Evolutionary conservation across 2,329 filamentous ascomycete species (phyloP).

Genomic region (Phialophora tarda): DNA sequence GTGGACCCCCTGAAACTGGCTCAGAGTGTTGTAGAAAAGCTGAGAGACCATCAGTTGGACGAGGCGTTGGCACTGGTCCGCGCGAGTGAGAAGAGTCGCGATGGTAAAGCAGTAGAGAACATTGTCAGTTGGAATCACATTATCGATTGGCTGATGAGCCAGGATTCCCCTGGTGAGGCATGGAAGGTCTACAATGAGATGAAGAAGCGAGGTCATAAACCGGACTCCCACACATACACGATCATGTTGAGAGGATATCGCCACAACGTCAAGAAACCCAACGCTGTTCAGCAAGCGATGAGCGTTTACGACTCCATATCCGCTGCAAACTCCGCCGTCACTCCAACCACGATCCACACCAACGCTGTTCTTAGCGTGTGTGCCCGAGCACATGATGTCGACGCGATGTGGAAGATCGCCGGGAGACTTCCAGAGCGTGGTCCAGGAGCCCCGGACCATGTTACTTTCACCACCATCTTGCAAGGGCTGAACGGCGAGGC

Average conservation of each 20-base stretch:
- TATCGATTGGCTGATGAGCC: constrained; percentile 71
- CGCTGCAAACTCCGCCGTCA: constrained; percentile 65
- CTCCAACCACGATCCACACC: constrained; percentile 78
- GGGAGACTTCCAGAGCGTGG: constrained; percentile 71
- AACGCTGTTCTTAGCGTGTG: constrained; percentile 90
- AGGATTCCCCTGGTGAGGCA: constrained; percentile 66
- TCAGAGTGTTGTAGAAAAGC: constrained; percentile 65
- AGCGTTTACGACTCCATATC: constrained; percentile 78
- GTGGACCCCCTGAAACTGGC: constrained; percentile 74
- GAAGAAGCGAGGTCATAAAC: constrained; percentile 87
- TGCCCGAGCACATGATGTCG: constrained; percentile 73
- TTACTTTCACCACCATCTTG: constrained; percentile 83
- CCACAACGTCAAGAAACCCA: constrained; percentile 60
- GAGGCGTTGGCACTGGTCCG: constrained; percentile 73
- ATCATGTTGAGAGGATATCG: constrained; percentile 79
- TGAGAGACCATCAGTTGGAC: constrained; percentile 65
- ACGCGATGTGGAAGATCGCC: constrained; percentile 77
- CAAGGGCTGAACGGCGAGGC: constrained; percentile 69
- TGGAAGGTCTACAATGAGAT: constrained; percentile 96
- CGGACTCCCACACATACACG: constrained; percentile 83
- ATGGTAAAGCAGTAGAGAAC: constrained; percentile 59
- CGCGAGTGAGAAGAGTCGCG: constrained; percentile 28
- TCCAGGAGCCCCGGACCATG: constrained; percentile 66
- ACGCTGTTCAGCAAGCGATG: constrained; percentile 71
- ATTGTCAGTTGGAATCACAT: constrained; percentile 87